Evolutionary conservation across 108 stramenopile genomes (phyloP), one percentile per base, ranked within the genome.

Genomic region (Skeletonema costatum): DNA sequence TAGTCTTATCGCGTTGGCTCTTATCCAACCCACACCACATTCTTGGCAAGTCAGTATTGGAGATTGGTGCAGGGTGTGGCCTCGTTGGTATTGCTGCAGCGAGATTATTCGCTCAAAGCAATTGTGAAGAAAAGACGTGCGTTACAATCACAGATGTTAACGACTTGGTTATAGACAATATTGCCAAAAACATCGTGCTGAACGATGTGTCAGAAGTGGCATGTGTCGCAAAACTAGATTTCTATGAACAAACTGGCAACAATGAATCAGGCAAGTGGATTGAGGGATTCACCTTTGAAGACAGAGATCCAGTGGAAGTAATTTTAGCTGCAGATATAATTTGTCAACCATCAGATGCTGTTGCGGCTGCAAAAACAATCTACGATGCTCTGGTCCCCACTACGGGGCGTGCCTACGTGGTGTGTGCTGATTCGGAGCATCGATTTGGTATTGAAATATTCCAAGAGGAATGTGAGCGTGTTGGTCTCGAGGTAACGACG

Each of bases 321-420:
- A 76, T 93, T 53, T 66, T 95, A 11, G 94, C 84, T 30, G 90
- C 94, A 19, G 94, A 95, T 71, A 85, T 92, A 11, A 95, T 95
- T 50, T 95, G 94, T 59, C 90, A 92, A 64, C 83, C 86, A 31
- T 80, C 80, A 16, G 92, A 95, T 81, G 88, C 94, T 9, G 72
- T 88, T 58, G 94, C 94, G 1, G 85, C 84, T 4, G 86, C 92
- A 3, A 86, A 87, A 29, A 84, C 92, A 62, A 89, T 95, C 41
- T 69, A 79, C 29, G 81, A 89, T 70, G 79, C 88, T 14, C 72
- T 95, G 9, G 33, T 29, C 17, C 83, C 83, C 8, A 86, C 83
- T 6, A 86, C 81, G 17, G 90, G 94, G 3, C 66, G 51, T 35
- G 90, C 89, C 3, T 78, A 84, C 56, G 76, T 93, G 44, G 87